Percentiles rank a stretch among this genome's conserved stretches.
Conservation (phyloP, 345 rosid species). For the Lagerstroemia speciosa region DNA sequence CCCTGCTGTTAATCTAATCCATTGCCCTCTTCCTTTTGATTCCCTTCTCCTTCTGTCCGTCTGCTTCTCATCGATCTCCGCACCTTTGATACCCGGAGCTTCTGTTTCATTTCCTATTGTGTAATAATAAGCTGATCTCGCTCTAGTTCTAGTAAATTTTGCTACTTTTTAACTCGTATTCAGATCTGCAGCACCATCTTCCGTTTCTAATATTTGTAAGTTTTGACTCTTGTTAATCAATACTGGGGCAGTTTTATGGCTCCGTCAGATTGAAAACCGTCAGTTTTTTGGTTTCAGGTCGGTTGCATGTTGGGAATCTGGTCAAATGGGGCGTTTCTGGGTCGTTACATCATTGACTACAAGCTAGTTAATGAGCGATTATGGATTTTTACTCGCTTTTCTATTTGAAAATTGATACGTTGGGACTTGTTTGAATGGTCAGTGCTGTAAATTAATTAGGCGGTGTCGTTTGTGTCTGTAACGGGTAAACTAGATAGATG, state of each 20-base stretch:
- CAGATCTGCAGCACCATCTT: neutral
- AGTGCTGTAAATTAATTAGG: neutral
- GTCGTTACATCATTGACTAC: too few species aligned
- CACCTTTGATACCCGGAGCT: neutral
- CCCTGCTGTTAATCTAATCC: constrained; percentile 9
- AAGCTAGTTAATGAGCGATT: neutral
- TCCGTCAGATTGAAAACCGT: neutral
- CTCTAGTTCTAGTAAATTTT: neutral
- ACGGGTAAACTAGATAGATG: neutral
- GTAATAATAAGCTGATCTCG: neutral
- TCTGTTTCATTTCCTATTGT: neutral
- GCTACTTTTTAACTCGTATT: neutral
- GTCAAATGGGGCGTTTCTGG: neutral
- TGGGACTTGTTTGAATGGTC: neutral
- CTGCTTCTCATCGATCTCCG: too few species aligned
- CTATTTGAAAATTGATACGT: neutral
- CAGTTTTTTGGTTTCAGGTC: neutral
- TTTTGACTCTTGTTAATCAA: neutral
- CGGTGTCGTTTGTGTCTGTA: neutral
- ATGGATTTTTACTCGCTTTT: neutral
- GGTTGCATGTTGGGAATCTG: neutral
- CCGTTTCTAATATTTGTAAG: neutral
- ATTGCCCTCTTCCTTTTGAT: constrained; percentile 7
- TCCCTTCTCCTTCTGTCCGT: neutral
- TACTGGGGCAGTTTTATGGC: neutral